Percentiles rank a stretch among this genome's conserved stretches.
Evolutionary conservation across 306 rosid species (phyloP).

Genomic region (Cyamopsis tetragonoloba): DNA sequence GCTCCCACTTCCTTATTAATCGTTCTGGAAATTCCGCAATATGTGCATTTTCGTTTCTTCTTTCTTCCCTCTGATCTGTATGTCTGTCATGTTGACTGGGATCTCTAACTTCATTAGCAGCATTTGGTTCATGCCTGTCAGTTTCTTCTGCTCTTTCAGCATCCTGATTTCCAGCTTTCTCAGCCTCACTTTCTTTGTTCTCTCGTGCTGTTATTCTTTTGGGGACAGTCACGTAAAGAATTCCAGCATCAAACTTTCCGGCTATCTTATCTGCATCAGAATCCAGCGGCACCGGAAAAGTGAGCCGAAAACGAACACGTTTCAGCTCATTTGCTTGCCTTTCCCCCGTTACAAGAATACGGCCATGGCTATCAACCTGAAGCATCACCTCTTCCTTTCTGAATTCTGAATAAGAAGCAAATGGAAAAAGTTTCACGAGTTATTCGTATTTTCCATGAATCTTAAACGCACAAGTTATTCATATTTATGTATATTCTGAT

Average conservation of each 20-base stretch:
- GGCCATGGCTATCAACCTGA: conserved; percentile 33
- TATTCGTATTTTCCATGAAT: neutral
- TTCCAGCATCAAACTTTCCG: conserved; percentile 50
- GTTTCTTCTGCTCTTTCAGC: conserved; percentile 26
- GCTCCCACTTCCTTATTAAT: conserved; percentile 35
- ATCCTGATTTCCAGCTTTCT: neutral
- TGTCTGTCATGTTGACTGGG: conserved; percentile 7
- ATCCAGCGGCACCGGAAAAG: conserved; percentile 37
- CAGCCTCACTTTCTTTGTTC: conserved; percentile 26
- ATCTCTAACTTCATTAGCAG: neutral
- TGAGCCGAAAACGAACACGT: conserved; percentile 36
- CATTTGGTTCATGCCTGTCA: neutral
- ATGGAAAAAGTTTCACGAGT: neutral
- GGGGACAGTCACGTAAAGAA: conserved; percentile 57
- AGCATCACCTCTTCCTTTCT: conserved; percentile 56
- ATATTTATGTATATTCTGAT: conserved; percentile 15
- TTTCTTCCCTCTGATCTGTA: conserved; percentile 8
- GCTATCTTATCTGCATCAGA: conserved; percentile 40
- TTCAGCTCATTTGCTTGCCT: conserved; percentile 40
- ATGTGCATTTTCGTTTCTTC: neutral
- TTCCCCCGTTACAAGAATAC: conserved; percentile 44
- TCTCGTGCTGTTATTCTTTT: conserved; percentile 18
- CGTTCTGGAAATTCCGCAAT: conserved; percentile 25
- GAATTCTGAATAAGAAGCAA: conserved; percentile 44
- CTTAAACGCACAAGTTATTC: neutral